A percentile compares a stretch with the other conserved stretches of the same genome.
Evolutionary conservation across 208 protist species (phyloP).

Genomic region (Histomonas meleagridis): DNA sequence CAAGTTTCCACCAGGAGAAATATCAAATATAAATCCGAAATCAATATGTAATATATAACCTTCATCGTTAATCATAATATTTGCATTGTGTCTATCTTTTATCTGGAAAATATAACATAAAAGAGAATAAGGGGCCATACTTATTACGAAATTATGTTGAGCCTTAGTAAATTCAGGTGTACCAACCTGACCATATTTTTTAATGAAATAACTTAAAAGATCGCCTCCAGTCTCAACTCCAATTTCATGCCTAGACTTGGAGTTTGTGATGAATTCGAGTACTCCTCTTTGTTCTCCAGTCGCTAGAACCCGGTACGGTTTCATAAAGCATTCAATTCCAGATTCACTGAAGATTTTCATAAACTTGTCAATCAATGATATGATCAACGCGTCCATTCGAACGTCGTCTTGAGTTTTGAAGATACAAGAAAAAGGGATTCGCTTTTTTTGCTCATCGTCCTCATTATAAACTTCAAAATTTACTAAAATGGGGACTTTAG

Average conservation of each 20-base stretch:
- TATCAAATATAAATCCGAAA: slow-evolving; percentile 69
- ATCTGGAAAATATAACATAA: slow-evolving; percentile 61
- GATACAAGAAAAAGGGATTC: slow-evolving; percentile 50
- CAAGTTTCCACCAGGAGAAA: slow-evolving; percentile 62
- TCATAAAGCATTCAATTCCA: slow-evolving; percentile 66
- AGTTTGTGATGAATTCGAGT: slow-evolving; percentile 70
- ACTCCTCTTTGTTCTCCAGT: slow-evolving; percentile 65
- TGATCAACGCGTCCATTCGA: slow-evolving; percentile 71
- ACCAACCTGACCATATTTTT: slow-evolving; percentile 70
- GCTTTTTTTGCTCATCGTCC: background rate
- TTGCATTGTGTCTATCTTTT: slow-evolving; percentile 72
- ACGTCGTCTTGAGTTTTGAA: slow-evolving; percentile 84
- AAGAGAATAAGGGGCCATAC: slow-evolving; percentile 62
- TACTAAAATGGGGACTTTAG: slow-evolving; percentile 40
- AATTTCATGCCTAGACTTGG: slow-evolving; percentile 70
- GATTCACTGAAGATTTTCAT: slow-evolving; percentile 64
- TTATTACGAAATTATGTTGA: slow-evolving; percentile 63
- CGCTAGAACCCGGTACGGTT: slow-evolving; percentile 72
- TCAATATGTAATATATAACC: slow-evolving; percentile 67
- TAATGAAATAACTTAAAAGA: slow-evolving; percentile 70
- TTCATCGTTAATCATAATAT: slow-evolving; percentile 62
- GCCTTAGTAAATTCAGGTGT: slow-evolving; percentile 64
- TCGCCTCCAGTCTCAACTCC: slow-evolving; percentile 67
- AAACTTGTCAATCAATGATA: slow-evolving; percentile 72
- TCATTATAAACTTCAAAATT: slow-evolving; percentile 37